Conservation (phyloP, 176 grass and related monocot genomes). For the Avena insularis region DNA sequence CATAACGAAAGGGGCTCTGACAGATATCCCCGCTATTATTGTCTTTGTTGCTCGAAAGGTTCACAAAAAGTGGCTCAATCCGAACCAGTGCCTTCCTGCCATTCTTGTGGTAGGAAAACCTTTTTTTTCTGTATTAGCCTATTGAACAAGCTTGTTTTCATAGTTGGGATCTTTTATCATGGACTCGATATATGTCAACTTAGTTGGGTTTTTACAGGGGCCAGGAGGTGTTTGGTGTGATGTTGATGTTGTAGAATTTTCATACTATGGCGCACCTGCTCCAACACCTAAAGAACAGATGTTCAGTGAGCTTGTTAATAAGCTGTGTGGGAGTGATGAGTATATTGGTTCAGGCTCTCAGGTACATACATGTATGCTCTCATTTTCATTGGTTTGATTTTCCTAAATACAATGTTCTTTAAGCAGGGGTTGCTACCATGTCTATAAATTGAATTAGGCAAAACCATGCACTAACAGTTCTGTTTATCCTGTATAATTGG, state of each 20-base stretch:
- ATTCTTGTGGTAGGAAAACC: conserved; percentile 66
- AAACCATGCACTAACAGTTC: conserved; percentile 23
- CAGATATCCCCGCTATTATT: conserved; percentile 87
- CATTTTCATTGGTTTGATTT: conserved; percentile 34
- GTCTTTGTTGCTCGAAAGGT: conserved; percentile 95
- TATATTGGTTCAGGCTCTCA: conserved; percentile 96
- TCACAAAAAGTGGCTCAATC: conserved; percentile 86
- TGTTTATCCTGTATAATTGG: conserved; percentile 11
- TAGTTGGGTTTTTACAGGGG: conserved; percentile 72
- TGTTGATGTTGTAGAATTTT: conserved; percentile 99
- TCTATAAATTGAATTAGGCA: conserved; percentile 25
- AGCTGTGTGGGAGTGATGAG: conserved; percentile 86
- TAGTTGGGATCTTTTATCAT: conserved; percentile 20
- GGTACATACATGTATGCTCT: conserved; percentile 56
- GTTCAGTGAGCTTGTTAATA: conserved; percentile 90
- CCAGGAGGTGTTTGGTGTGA: conserved; percentile 98
- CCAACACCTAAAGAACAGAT: conserved; percentile 89
- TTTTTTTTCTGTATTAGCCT: conserved; percentile 6
- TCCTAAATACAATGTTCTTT: conserved; percentile 4
- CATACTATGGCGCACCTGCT: conserved; percentile 92
- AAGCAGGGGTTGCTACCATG: conserved; percentile 32
- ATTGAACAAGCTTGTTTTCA: conserved; percentile 23
- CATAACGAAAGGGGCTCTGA: conserved; percentile 82
- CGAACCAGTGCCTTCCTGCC: conserved; percentile 80
- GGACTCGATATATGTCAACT: conserved; percentile 38